Conservation (phyloP, 2,329 filamentous ascomycete genomes). For the Penicillium sp. region DNA sequence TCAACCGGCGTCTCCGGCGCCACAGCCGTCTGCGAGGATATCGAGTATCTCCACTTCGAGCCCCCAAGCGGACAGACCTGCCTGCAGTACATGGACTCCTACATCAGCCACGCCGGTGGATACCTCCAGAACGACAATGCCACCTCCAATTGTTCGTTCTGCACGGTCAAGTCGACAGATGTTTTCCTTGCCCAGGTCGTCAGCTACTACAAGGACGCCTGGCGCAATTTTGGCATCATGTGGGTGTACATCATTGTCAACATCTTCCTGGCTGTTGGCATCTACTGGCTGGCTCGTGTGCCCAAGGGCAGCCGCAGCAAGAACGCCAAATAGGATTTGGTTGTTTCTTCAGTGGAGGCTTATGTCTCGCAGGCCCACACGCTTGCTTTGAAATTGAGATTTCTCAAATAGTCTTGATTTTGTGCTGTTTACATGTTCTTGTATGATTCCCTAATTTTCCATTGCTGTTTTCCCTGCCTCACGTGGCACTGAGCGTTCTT, state of each 20-base stretch:
- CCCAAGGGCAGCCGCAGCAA: conserved; percentile 39
- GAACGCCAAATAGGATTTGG: conserved; percentile 5
- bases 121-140: conserved; percentile 48
- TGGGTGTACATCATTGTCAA: conserved; percentile 70
- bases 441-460: background rate
- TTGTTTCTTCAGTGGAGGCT: too few relatives aligned
- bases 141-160: conserved; percentile 54
- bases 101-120: conserved; percentile 43
- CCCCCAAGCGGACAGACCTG: conserved; percentile 66
- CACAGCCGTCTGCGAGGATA: conserved; percentile 31
- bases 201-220: conserved; percentile 53
- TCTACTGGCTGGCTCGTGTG: conserved; percentile 67
- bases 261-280: conserved; percentile 57
- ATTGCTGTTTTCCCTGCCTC: background rate
- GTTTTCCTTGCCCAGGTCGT: conserved; percentile 48
- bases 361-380: too few relatives aligned
- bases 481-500: background rate
- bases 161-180: conserved; percentile 49
- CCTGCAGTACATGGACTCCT: conserved; percentile 49
- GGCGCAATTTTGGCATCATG: conserved; percentile 71
- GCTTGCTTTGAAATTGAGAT: background rate
- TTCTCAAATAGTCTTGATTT: background rate
- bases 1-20: conserved; percentile 42
- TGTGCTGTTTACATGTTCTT: background rate
- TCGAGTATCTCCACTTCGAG: conserved; percentile 36